A percentile compares a stretch with the other conserved stretches of the same genome.
Conservation (phyloP, 2,329 filamentous ascomycete species). For the Acarospora socialis region DNA sequence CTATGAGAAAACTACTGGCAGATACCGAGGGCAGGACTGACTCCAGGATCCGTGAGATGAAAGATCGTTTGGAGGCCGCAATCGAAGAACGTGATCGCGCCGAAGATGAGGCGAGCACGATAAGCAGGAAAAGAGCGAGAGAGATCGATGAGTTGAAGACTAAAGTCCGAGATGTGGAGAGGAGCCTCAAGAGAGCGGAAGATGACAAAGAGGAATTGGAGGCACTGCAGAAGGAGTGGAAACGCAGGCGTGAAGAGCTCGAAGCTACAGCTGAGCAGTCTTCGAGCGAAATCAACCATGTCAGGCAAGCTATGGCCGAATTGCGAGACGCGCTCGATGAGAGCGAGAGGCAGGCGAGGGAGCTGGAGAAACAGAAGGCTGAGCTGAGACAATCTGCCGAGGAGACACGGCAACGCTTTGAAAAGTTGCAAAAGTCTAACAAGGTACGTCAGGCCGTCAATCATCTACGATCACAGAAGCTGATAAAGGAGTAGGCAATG, state of each 20-base stretch:
- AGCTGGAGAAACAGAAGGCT: slow-evolving; percentile 67
- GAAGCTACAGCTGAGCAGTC: slow-evolving; percentile 57
- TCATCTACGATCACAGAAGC: slow-evolving; percentile 3
- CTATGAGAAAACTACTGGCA: slow-evolving; percentile 75
- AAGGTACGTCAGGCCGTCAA: slow-evolving; percentile 26
- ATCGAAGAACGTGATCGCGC: slow-evolving; percentile 88
- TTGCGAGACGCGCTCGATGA: slow-evolving; percentile 72
- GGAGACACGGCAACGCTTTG: slow-evolving; percentile 60
- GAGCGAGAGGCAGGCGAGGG: slow-evolving; percentile 67
- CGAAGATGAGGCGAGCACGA: slow-evolving; percentile 74
- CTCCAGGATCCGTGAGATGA: slow-evolving; percentile 71
- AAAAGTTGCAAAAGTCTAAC: slow-evolving; percentile 60
- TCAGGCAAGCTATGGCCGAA: slow-evolving; percentile 61
- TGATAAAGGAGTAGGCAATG: slow-evolving; percentile 28
- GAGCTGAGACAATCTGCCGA: slow-evolving; percentile 66
- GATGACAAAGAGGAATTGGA: slow-evolving; percentile 70
- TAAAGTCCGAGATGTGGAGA: slow-evolving; percentile 68
- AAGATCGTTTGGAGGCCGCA: slow-evolving; percentile 71
- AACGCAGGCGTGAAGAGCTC: slow-evolving; percentile 57
- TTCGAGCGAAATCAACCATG: slow-evolving; percentile 58
- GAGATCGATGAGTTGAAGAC: slow-evolving; percentile 77
- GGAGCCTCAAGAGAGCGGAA: slow-evolving; percentile 53
- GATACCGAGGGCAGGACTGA: slow-evolving; percentile 80
- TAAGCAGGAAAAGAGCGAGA: slow-evolving; percentile 59
- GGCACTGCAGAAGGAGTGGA: slow-evolving; percentile 58